These are phyloP conservation scores for Yarrowia keelungensis DNA, from an alignment of 805 yeast genomes.

Conservation along the genomic window DNA sequence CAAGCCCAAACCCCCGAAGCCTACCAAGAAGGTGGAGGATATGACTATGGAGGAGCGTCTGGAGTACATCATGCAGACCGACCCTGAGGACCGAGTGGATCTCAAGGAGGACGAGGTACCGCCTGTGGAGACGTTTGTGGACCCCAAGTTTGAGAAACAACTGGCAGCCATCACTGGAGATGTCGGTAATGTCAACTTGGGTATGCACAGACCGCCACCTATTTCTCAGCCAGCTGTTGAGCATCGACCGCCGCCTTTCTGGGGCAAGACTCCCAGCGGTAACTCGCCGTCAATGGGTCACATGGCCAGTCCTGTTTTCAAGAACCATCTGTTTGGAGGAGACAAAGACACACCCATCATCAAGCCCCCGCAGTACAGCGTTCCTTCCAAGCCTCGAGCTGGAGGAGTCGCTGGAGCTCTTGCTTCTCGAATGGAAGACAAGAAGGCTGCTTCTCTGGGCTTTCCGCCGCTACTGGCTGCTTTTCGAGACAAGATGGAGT, in stretches of 20 bases:
- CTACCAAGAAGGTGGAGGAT: conserved; percentile 33
- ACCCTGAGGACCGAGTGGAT: conserved; percentile 37
- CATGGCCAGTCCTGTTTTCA: conserved; percentile 1
- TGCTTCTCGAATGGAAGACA: conserved; percentile 22
- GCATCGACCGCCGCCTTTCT: conserved; percentile 23
- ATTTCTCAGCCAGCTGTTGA: background rate
- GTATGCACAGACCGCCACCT: background rate
- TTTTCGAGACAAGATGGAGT: conserved; percentile 29
- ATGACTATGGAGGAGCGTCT: conserved; percentile 36
- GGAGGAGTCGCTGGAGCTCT: background rate
- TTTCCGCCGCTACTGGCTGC: conserved; percentile 34
- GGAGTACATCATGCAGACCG: conserved; percentile 37
- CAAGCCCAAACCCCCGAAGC: conserved; percentile 34
- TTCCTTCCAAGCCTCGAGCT: background rate
- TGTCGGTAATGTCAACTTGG: conserved; percentile 3
- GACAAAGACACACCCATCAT: conserved; percentile 9
- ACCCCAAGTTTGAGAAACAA: conserved; percentile 35
- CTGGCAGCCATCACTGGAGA: conserved; percentile 36
- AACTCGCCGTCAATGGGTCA: conserved; percentile 14
- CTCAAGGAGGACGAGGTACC: conserved; percentile 15
- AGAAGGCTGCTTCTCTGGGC: conserved; percentile 38
- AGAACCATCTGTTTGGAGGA: conserved; percentile 12
- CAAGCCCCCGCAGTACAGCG: conserved; percentile 34
- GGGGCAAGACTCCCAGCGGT: conserved; percentile 22
- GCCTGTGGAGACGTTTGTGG: conserved; percentile 13